These are phyloP conservation scores for Triticum urartu DNA, from an alignment of 176 grass and related monocot species.

Conservation along the genomic window DNA sequence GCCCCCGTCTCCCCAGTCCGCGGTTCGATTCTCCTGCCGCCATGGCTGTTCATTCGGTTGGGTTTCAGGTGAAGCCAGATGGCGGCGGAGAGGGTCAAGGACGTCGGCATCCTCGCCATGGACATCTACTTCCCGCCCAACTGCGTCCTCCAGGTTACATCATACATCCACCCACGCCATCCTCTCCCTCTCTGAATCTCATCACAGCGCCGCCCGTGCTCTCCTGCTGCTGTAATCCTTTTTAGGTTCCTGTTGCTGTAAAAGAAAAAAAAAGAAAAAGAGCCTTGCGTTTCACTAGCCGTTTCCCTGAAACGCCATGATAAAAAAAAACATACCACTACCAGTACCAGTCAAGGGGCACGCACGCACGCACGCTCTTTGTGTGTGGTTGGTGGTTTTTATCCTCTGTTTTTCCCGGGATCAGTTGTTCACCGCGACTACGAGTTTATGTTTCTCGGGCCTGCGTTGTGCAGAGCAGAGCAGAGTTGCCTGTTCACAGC, in stretches of 20 bases:
- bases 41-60: too few relatives aligned
- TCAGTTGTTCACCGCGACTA: not conserved
- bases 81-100: constrained; percentile 44
- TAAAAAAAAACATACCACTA: too few relatives aligned
- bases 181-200: not conserved
- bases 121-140: constrained; percentile 92
- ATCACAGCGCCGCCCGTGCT: not conserved
- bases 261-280: too few relatives aligned
- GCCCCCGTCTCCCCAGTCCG: not conserved
- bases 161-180: not conserved
- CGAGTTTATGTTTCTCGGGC: not conserved
- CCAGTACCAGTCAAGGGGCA: not conserved
- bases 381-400: not conserved
- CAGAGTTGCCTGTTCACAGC: not conserved
- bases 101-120: constrained; percentile 89
- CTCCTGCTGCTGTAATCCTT: not conserved
- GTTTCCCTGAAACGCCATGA: too few relatives aligned
- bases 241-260: not conserved
- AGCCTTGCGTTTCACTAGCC: not conserved
- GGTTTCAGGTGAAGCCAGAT: not conserved
- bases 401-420: not conserved
- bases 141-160: constrained; percentile 67
- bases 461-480: not conserved
- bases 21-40: too few relatives aligned
- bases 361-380: constrained; percentile 1